A percentile compares a stretch with the other conserved stretches of the same genome.
Conservation (phyloP, 805 yeast species). For the Candida railenensis region DNA sequence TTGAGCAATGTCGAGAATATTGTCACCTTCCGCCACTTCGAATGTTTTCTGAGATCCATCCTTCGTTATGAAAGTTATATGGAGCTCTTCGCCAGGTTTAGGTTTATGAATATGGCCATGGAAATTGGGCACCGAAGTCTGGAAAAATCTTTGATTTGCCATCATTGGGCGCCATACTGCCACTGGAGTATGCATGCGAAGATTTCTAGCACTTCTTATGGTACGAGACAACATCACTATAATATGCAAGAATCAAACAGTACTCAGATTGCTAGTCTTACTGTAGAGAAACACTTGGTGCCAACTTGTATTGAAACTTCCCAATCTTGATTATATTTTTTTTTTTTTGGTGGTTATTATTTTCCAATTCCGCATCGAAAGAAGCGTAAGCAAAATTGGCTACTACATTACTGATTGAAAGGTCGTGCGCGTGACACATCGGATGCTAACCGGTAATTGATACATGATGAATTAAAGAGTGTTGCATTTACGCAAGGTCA, state of each 20-base stretch:
- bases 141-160: conserved; percentile 11
- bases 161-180: neutral
- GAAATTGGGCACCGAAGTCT: conserved; percentile 15
- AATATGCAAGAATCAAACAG: neutral
- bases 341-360: neutral
- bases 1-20: conserved; percentile 90
- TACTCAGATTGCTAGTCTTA: neutral
- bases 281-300: neutral
- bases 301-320: neutral
- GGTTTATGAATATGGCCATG: conserved; percentile 94
- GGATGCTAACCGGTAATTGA: neutral
- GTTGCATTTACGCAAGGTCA: no score
- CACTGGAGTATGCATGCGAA: neutral
- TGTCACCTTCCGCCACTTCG: conserved; percentile 92
- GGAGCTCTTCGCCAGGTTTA: conserved; percentile 84
- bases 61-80: conserved; percentile 83
- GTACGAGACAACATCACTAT: neutral
- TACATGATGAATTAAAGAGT: neutral
- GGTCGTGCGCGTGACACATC: neutral
- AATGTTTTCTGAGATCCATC: conserved; percentile 81
- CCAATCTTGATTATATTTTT: neutral
- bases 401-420: neutral
- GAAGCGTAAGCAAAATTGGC: neutral
- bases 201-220: neutral
- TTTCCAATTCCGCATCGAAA: neutral